These are phyloP conservation scores for Camellia oleifera DNA, from an alignment of 179 eudicot species.

Conservation along the genomic window DNA sequence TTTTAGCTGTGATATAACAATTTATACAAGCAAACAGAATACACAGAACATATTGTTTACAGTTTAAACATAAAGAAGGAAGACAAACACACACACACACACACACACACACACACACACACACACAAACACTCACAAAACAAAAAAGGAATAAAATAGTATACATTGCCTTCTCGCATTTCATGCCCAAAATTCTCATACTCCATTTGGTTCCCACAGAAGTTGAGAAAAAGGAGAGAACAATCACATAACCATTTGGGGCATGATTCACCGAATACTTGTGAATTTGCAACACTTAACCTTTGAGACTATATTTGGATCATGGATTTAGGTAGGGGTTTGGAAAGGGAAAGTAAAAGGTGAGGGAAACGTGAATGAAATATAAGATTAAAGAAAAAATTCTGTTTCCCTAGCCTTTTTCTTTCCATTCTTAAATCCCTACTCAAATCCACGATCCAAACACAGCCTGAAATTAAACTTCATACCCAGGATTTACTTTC, in stretches of 20 bases:
- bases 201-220: background rate
- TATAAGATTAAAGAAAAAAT: too few species aligned
- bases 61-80: too few species aligned
- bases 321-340: too few species aligned
- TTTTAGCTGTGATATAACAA: background rate
- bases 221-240: background rate
- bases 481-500: slow-evolving; percentile 95
- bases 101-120: background rate
- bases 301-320: too few species aligned
- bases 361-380: too few species aligned
- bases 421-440: too few species aligned
- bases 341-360: too few species aligned
- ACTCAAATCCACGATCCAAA: too few species aligned
- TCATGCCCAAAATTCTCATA: slow-evolving; percentile 4
- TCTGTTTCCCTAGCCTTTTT: too few species aligned
- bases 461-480: slow-evolving; percentile 41
- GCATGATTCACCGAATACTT: background rate
- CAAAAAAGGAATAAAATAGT: background rate
- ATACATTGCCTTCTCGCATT: background rate
- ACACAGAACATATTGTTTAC: background rate
- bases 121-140: background rate
- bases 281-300: background rate
- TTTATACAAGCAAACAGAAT: background rate
- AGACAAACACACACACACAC: background rate
- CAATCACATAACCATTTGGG: background rate